phyloP scores from a whole-genome alignment of 2,329 filamentous ascomycete genomes.

The Cercospora zeae-maydis region DNA sequence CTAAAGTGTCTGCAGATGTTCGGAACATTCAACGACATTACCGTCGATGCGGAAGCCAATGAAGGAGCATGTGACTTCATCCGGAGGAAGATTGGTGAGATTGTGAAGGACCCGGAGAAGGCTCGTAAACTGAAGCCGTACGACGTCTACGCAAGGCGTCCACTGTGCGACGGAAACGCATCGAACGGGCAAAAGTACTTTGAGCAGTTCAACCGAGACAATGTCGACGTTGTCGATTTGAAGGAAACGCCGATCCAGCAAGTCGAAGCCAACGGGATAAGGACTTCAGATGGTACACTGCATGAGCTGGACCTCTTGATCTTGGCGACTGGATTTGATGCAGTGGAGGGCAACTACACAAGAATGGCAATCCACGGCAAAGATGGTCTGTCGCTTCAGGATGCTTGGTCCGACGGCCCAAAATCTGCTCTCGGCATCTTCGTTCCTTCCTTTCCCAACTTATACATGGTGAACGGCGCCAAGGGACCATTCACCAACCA shows the following conservation, averaged over 20 bases:
- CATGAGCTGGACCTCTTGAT: conserved; percentile 45
- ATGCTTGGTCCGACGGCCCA: conserved; percentile 36
- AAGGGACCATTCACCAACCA: conserved; percentile 42
- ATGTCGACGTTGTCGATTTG: conserved; percentile 44
- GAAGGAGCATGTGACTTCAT: conserved; percentile 55
- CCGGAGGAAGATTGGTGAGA: conserved; percentile 49
- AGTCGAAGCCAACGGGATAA: conserved; percentile 53
- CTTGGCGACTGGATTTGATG: conserved; percentile 47
- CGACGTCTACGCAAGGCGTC: conserved; percentile 47
- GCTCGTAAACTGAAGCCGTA: conserved; percentile 53
- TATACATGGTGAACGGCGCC: conserved; percentile 42
- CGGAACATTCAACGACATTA: conserved; percentile 52
- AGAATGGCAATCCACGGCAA: conserved; percentile 35
- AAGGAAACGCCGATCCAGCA: conserved; percentile 43
- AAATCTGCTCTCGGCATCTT: conserved; percentile 39
- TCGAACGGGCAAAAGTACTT: conserved; percentile 48
- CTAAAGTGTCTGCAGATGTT: conserved; percentile 42
- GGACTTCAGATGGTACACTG: conserved; percentile 39
- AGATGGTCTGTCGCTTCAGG: conserved; percentile 29
- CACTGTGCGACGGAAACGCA: conserved; percentile 34
- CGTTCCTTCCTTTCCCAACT: conserved; percentile 37
- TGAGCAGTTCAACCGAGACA: conserved; percentile 43
- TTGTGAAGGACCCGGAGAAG: conserved; percentile 50
- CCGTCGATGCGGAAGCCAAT: conserved; percentile 49
- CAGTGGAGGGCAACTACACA: conserved; percentile 37